Conservation (phyloP, 768 basidiomycete species). For the Agrocybe chaxingu region DNA sequence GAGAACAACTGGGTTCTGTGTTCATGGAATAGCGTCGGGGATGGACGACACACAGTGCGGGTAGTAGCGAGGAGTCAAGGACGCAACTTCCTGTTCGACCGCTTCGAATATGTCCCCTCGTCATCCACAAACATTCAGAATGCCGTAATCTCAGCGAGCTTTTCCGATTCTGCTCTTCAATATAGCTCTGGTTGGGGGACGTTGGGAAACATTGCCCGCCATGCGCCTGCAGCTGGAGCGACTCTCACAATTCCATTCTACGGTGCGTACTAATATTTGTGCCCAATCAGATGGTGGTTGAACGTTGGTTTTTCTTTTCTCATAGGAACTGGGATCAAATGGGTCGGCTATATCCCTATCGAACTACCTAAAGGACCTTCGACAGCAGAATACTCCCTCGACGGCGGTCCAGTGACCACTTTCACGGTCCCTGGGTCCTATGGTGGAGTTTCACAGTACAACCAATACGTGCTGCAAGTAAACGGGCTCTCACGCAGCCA, state of each 20-base stretch:
- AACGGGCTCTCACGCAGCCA: slow-evolving; percentile 17
- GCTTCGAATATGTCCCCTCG: slow-evolving; percentile 15
- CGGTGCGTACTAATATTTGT: slow-evolving; percentile 12
- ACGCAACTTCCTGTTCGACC: slow-evolving; percentile 17
- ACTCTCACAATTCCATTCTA: slow-evolving; percentile 17
- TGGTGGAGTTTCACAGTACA: slow-evolving; percentile 14
- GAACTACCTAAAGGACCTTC: slow-evolving; percentile 12
- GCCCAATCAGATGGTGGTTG: background rate
- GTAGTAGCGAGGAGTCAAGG: slow-evolving; percentile 11
- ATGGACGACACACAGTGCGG: slow-evolving; percentile 15
- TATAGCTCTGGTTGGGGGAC: slow-evolving; percentile 18
- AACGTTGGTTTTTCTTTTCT: background rate
- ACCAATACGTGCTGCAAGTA: slow-evolving; percentile 13
- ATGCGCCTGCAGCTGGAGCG: slow-evolving; percentile 15
- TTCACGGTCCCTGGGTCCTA: slow-evolving; percentile 17
- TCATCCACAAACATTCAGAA: slow-evolving; percentile 7
- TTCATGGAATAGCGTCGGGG: slow-evolving; percentile 4
- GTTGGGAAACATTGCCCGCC: slow-evolving; percentile 8
- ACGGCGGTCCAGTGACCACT: slow-evolving; percentile 10
- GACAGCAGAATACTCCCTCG: slow-evolving; percentile 21
- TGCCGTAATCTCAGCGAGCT: slow-evolving; percentile 15
- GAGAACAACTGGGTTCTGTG: slow-evolving; percentile 20
- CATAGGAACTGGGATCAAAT: slow-evolving; percentile 22
- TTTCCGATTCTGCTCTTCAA: slow-evolving; percentile 15
- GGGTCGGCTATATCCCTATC: slow-evolving; percentile 18